Evolutionary conservation across 1,284 basidiomycete genomes (phyloP), one percentile per base, ranked within the genome.

Genomic region (Agaricales sp.): DNA sequence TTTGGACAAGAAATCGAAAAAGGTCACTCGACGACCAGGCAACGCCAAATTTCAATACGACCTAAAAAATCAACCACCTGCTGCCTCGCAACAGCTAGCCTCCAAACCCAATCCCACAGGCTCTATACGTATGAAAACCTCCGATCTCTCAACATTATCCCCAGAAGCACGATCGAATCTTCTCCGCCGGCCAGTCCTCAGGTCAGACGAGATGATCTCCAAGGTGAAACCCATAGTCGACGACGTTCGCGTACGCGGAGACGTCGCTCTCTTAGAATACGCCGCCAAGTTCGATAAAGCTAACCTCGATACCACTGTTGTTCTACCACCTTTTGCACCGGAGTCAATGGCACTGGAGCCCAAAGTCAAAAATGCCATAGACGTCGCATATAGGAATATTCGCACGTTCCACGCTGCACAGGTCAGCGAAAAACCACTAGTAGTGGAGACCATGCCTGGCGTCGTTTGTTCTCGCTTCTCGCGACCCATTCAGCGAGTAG

Each of bases 391-490:
- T 63, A 71, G 73, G 53, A 99, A 99, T 64, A 89, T 99, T 63
- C 77, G 77, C 66, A 85, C 82, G 58, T 96, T 96, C 77, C 93
- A 96, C 65, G 75, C 77, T 25, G 89, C 91, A 2, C 93, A 97
- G 68, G 71, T 80, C 16, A 82, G 85, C 52, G 74, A 74, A 44
- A 74, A 78, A 30, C 72, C 82, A 19, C 73, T 99, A 43, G 75
- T 81, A 8, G 90, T 99, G 13, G 92, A 98, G 67, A 99, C 96
- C 4, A 98, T 94, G 91, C 93, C 95, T 1, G 96, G 96, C 6
- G 94, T 99, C 22, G 82, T 91, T 1, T 97, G 93, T 68, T 87
- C 90, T 39, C 81, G 96, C 41, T 98, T 99, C 64, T 87, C 92
- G 2, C 80, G 92, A 41, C 87, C 96, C 11, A 95, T 99, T 60